These are phyloP conservation scores for Chaetomiaceae sp. DNA, from an alignment of 2,329 filamentous ascomycete genomes.

Conservation along the genomic window DNA sequence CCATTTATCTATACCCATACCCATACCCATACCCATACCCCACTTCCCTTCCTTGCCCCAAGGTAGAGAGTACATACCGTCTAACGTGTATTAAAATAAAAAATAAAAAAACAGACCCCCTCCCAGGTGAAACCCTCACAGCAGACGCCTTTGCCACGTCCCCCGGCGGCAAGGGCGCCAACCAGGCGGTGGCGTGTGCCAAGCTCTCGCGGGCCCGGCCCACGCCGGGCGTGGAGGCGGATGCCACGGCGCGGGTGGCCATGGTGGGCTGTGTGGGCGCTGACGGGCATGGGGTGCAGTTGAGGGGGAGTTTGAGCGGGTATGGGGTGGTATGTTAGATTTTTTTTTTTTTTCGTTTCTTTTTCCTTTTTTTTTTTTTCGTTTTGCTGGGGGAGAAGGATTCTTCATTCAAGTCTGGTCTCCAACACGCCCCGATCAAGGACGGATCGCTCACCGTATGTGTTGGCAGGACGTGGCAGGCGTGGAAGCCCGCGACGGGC, in stretches of 20 bases:
- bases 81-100: not conserved
- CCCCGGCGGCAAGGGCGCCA: conserved; percentile 89
- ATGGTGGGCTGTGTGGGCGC: no score
- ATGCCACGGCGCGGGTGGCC: conserved; percentile 43
- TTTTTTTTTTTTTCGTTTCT: not conserved
- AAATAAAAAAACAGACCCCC: conserved; percentile 48
- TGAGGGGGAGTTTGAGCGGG: no score
- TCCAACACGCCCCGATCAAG: no score
- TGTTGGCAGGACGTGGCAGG: conserved; percentile 52
- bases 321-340: conserved; percentile 48
- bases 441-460: no score
- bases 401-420: no score
- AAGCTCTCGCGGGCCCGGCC: not conserved
- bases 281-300: no score
- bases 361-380: not conserved
- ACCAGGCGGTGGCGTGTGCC: conserved; percentile 80
- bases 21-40: no score
- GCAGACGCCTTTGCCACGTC: conserved; percentile 72
- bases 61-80: no score
- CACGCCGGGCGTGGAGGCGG: not conserved
- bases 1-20: no score
- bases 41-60: no score
- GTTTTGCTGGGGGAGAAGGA: no score
- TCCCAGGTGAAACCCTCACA: conserved; percentile 82
- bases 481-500: conserved; percentile 32